Percentiles rank a stretch among this genome's conserved stretches.
phyloP scores from a whole-genome alignment of 2,329 filamentous ascomycete genomes.

The Pyricularia pennisetigena region DNA sequence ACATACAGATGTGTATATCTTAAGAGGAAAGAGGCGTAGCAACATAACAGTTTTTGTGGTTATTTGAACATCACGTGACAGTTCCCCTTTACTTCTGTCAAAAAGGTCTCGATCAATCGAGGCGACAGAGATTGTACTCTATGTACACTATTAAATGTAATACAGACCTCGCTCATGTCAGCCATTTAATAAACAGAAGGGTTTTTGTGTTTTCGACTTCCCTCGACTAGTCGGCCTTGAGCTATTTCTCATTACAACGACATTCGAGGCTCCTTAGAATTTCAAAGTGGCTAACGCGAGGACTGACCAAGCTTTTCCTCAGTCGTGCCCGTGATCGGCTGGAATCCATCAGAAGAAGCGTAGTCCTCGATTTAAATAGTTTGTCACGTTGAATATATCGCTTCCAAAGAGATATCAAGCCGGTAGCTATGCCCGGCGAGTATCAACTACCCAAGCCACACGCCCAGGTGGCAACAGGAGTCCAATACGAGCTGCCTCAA shows the following conservation, averaged over 20 bases:
- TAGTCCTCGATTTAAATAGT: background rate
- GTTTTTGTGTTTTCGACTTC: background rate
- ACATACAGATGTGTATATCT: too few relatives aligned
- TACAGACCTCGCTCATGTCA: background rate
- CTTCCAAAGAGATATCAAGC: background rate
- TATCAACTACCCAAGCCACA: background rate
- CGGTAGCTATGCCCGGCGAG: background rate
- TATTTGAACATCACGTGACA: too few relatives aligned
- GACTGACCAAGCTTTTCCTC: too few relatives aligned
- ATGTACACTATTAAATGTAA: background rate
- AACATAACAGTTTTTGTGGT: too few relatives aligned
- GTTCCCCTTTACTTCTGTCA: too few relatives aligned
- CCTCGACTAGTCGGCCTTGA: background rate
- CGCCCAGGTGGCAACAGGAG: background rate
- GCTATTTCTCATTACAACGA: background rate
- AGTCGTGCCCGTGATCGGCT: background rate
- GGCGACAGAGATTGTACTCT: background rate
- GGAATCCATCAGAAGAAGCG: background rate
- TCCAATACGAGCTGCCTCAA: background rate
- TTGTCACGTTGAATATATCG: background rate
- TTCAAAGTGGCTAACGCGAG: too few relatives aligned
- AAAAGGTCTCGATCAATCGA: too few relatives aligned
- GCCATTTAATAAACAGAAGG: background rate
- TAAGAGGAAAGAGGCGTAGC: too few relatives aligned
- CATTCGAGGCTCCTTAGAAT: too few relatives aligned